These are phyloP conservation scores for Fagopyrum homotropicum DNA, from an alignment of 148 eudicot genomes.

Conservation along the genomic window DNA sequence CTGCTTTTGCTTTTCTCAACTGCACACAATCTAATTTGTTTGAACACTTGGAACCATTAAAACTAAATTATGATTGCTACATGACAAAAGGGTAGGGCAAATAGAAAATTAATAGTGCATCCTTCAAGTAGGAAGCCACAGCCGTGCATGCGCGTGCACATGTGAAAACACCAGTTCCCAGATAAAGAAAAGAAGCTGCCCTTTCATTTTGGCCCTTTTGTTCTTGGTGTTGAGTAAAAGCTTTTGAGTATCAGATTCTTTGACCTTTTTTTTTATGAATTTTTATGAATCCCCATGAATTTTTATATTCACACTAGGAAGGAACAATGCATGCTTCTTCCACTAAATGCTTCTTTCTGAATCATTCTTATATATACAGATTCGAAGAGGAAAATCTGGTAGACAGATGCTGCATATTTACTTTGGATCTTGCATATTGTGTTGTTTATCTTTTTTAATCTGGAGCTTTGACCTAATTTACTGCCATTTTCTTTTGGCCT, in stretches of 20 bases:
- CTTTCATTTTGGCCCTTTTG: constrained; percentile 2
- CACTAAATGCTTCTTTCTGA: constrained; percentile 18
- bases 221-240: constrained; percentile 17
- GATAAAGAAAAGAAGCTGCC: constrained; percentile 16
- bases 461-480: constrained; percentile 4
- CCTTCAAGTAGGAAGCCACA: constrained; percentile 16
- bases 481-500: not conserved
- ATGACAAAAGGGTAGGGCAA: constrained; percentile 30
- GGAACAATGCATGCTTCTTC: constrained; percentile 5
- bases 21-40: constrained; percentile 6
- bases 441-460: not conserved
- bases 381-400: not conserved
- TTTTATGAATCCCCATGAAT: constrained; percentile 19
- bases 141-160: constrained; percentile 42
- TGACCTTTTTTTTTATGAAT: constrained; percentile 5
- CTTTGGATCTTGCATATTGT: not conserved
- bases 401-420: constrained; percentile 13
- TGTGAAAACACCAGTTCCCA: constrained; percentile 38
- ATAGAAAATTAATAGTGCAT: constrained; percentile 10
- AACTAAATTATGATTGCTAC: constrained; percentile 18
- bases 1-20: constrained; percentile 8
- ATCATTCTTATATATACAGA: constrained; percentile 18
- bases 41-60: not conserved
- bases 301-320: not conserved
- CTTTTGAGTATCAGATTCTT: constrained; percentile 29